A percentile compares a stretch with the other conserved stretches of the same genome.
These are phyloP conservation scores for Phytophthora kernoviae DNA, from an alignment of 352 stramenopile genomes.

Conservation along the genomic window DNA sequence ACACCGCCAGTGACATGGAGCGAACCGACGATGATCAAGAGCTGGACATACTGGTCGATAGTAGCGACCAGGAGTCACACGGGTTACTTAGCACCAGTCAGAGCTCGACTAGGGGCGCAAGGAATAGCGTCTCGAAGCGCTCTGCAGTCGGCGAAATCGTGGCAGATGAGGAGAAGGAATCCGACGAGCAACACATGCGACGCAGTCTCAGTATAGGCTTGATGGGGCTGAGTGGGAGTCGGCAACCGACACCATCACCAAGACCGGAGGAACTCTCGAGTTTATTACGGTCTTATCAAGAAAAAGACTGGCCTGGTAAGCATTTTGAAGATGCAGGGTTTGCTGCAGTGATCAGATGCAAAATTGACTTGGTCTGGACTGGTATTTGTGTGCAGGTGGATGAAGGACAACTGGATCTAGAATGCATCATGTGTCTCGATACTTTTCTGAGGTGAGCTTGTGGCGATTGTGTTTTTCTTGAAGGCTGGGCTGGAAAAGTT, in stretches of 20 bases:
- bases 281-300: constrained; percentile 72
- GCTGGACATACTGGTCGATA: constrained; percentile 29
- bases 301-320: constrained; percentile 60
- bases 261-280: constrained; percentile 32
- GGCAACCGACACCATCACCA: constrained; percentile 37
- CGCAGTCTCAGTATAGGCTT: constrained; percentile 27
- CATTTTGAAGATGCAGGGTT: not conserved
- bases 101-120: constrained; percentile 8
- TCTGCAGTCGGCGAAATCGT: constrained; percentile 8
- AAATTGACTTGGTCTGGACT: constrained; percentile 8
- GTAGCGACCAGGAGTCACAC: constrained; percentile 25
- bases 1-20: constrained; percentile 36
- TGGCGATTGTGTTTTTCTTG: not conserved
- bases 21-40: constrained; percentile 30
- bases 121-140: constrained; percentile 28
- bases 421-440: constrained; percentile 90
- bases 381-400: constrained; percentile 48
- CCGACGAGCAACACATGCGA: constrained; percentile 26
- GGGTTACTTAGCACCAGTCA: constrained; percentile 47
- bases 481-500: not conserved
- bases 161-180: constrained; percentile 27
- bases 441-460: constrained; percentile 57
- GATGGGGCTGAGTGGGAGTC: constrained; percentile 30
- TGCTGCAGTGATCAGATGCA: constrained; percentile 2
- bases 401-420: constrained; percentile 66